phyloP scores from a whole-genome alignment of 2,329 filamentous ascomycete genomes.

The Plenodomus biglobosus region DNA sequence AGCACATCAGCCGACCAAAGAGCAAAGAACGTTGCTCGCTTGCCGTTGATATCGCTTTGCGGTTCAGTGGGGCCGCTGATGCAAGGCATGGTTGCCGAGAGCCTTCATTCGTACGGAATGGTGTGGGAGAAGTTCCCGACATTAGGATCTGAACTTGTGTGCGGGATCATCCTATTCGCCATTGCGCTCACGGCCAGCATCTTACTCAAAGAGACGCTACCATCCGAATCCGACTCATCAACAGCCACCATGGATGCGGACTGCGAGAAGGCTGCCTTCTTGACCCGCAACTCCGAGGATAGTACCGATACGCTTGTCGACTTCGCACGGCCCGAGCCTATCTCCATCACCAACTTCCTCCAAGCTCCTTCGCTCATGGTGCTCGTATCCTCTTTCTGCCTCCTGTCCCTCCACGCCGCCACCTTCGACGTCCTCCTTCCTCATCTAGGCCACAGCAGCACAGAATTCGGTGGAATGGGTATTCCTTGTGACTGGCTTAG shows the following conservation, averaged over 20 bases:
- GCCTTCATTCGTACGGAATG: slow-evolving; percentile 46
- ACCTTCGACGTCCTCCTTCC: slow-evolving; percentile 55
- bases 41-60: slow-evolving; percentile 50
- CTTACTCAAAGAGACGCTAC: slow-evolving; percentile 47
- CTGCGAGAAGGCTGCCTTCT: slow-evolving; percentile 52
- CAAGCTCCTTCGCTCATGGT: slow-evolving; percentile 50
- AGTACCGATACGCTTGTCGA: slow-evolving; percentile 38
- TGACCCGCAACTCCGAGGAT: slow-evolving; percentile 43
- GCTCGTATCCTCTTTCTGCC: slow-evolving; percentile 54
- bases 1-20: slow-evolving; percentile 42
- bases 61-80: slow-evolving; percentile 51
- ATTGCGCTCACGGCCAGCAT: slow-evolving; percentile 46
- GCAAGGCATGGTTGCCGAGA: slow-evolving; percentile 47
- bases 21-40: slow-evolving; percentile 46
- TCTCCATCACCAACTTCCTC: slow-evolving; percentile 50
- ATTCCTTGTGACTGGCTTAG: slow-evolving; percentile 51
- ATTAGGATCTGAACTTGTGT: slow-evolving; percentile 49
- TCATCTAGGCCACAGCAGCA: slow-evolving; percentile 51
- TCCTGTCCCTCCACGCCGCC: slow-evolving; percentile 58
- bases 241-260: slow-evolving; percentile 36
- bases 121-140: slow-evolving; percentile 49
- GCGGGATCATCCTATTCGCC: slow-evolving; percentile 45
- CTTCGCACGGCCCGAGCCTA: slow-evolving; percentile 45
- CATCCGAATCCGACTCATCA: slow-evolving; percentile 25
- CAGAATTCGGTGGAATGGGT: slow-evolving; percentile 50